Evolutionary conservation across 2,329 filamentous ascomycete genomes (phyloP).

Genomic region (Ceratocystis destructans): DNA sequence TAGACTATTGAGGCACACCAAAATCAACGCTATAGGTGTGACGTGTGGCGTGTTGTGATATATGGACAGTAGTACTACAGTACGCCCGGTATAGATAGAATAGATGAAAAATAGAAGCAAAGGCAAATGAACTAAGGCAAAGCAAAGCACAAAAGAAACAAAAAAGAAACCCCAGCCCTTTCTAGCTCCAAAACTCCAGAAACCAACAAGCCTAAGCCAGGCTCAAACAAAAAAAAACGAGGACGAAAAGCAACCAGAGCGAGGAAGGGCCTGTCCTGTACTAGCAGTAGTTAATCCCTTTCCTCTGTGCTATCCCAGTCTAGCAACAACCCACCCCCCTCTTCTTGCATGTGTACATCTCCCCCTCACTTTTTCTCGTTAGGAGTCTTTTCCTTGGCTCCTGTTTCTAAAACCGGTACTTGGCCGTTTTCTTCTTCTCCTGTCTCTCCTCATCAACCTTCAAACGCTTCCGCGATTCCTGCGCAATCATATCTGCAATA

Average conservation of each 20-base stretch:
- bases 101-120: constrained; percentile 1
- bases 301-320: no score
- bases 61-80: constrained; percentile 14
- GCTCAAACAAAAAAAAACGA: neutral
- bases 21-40: neutral
- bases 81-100: constrained; percentile 3
- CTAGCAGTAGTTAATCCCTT: no score
- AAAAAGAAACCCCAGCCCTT: constrained; percentile 3
- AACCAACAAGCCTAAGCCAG: constrained; percentile 3
- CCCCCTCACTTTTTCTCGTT: neutral
- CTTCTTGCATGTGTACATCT: neutral
- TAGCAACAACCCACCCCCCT: neutral
- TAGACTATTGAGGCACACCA: neutral
- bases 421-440: constrained; percentile 46
- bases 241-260: neutral
- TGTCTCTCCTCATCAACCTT: constrained; percentile 74
- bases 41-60: neutral
- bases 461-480: constrained; percentile 78
- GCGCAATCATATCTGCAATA: constrained; percentile 87
- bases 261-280: neutral
- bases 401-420: constrained; percentile 34
- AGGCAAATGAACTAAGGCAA: constrained; percentile 4
- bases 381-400: constrained; percentile 2
- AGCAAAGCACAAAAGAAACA: neutral
- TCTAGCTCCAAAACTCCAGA: constrained; percentile 12